Evolutionary conservation across 495 filamentous ascomycete genomes (phyloP).

Genomic region (Aspergillus biplanus): DNA sequence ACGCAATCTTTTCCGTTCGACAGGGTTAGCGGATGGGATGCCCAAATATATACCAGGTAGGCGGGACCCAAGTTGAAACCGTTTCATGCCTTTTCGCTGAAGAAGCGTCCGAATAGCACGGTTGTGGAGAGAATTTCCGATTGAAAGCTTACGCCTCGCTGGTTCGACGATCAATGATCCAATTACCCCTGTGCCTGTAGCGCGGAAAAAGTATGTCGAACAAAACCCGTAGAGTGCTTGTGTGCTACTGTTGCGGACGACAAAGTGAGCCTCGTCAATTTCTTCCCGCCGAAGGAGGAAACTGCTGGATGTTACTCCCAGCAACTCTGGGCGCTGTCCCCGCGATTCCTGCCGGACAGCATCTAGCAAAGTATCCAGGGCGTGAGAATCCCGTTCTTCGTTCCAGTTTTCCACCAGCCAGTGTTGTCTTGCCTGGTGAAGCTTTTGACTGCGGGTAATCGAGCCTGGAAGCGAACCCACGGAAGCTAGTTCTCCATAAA

Average conservation of each 20-base stretch:
- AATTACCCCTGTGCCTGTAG: conserved; percentile 72
- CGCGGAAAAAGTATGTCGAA: conserved; percentile 78
- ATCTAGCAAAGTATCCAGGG: conserved; percentile 69
- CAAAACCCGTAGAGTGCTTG: conserved; percentile 87
- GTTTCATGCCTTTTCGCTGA: conserved; percentile 67
- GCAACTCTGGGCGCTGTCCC: conserved; percentile 61
- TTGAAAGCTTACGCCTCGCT: conserved; percentile 77
- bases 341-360: conserved; percentile 62
- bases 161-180: conserved; percentile 85
- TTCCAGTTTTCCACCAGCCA: conserved; percentile 90
- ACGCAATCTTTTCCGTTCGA: conserved; percentile 63
- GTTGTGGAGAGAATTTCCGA: conserved; percentile 82
- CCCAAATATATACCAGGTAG: conserved; percentile 81
- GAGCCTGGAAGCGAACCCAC: conserved; percentile 78
- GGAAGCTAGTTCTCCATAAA: conserved; percentile 77
- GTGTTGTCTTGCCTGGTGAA: conserved; percentile 78
- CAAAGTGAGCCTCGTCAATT: conserved; percentile 80
- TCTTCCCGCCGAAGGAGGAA: conserved; percentile 71
- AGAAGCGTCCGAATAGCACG: conserved; percentile 75
- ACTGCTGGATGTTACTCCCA: conserved; percentile 69
- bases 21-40: conserved; percentile 64
- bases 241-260: conserved; percentile 89
- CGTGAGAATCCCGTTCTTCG: conserved; percentile 70
- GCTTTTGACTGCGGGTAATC: conserved; percentile 78
- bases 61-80: conserved; percentile 77